Base-by-base conservation (phyloP, 2,329 filamentous ascomycete genomes). In the Leptographium radiaticola region DNA sequence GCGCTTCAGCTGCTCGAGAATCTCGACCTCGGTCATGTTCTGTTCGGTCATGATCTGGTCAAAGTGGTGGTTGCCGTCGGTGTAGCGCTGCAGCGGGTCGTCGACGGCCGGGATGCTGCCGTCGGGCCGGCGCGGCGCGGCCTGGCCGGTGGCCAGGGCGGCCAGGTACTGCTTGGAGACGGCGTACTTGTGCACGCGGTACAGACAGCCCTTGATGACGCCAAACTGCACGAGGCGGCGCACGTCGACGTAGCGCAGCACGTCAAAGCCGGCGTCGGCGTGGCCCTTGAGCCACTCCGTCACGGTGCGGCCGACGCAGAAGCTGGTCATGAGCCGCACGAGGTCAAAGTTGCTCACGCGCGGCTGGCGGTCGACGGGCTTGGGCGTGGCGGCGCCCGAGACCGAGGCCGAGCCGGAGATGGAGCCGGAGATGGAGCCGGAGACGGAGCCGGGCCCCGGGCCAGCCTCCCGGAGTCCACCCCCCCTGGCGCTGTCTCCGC, bases 181-280 rank as follows among this genome's bases (percentile, higher is more conserved):
- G 33, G 89, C 86, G 65, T 94, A 94, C 66, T 93, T 94, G 70
- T 97, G 89, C 43, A 96, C 84, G 38, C 93, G 81, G 68, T 96
- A 96, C 30, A 98, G 71, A 60, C 94, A 87, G 16, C 91, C 90
- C 70, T 97, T 97, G 67, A 97, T 95, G 56, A 96, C 79, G 55
- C 91, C 93, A 63, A 97, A 98, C 56, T 95, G 94, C 58, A 97
- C 88, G 58, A 98, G 84, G 33, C 93, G 84, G 13, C 93, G 81
- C 53, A 96, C 81, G 66, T 98, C 93, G 55, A 98, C 82, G 63
- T 84, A 84, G 13, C 77, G 74, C 10, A 96, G 75, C 42, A 86
- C 75, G 55, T 81, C 75, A 57, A 83, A 75, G 0, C 79, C 80
- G 47, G 73, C 71, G 43, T 84, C 79, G 59, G 82, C 77, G 67